Evolutionary conservation across 768 basidiomycete genomes (phyloP), one percentile per base, ranked within the genome.

Genomic region (Trametes maxima): DNA sequence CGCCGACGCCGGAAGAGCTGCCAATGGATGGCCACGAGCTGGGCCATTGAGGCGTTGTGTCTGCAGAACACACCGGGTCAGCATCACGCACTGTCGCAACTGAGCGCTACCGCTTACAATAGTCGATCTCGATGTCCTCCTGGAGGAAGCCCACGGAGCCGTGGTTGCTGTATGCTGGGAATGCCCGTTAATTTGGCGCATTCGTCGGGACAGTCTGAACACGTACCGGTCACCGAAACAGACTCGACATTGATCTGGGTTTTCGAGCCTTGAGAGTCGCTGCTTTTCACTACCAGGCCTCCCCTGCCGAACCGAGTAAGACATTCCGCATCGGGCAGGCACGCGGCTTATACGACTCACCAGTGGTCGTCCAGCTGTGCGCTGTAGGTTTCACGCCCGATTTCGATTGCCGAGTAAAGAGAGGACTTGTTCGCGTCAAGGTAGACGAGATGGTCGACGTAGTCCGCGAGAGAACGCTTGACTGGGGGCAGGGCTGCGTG

Each of bases 351-450:
- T 4, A 17, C 16, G 5, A 59, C 62, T 24, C 12, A 64, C 62
- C 62, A 64, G 48, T 59, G 24, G 48, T 55, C 51, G 57, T 64
- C 57, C 22, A 64, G 58, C 36, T 42, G 47, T 7, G 47, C 62
- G 14, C 53, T 57, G 40, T 59, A 64, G 5, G 62, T 54, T 36
- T 64, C 22, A 8, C 33, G 21, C 8, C 39, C 33, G 19, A 45
- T 16, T 42, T 49, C 53, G 25, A 64, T 21, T 3, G 62, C 57
- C 14, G 45, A 19, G 43, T 64, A 64, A 24, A 64, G 57, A 17
- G 36, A 25, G 19, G 57, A 53, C 57, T 50, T 52, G 47, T 42
- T 55, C 21, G 46, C 25, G 57, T 64, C 48, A 42, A 55, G 39
- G 24, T 64, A 64, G 36, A 64, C 24, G 10, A 64, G 46, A 48